A percentile compares a stretch with the other conserved stretches of the same genome.
Evolutionary conservation across 169 alveolate species (phyloP).

Genomic region (Plasmodium gallinaceum): DNA sequence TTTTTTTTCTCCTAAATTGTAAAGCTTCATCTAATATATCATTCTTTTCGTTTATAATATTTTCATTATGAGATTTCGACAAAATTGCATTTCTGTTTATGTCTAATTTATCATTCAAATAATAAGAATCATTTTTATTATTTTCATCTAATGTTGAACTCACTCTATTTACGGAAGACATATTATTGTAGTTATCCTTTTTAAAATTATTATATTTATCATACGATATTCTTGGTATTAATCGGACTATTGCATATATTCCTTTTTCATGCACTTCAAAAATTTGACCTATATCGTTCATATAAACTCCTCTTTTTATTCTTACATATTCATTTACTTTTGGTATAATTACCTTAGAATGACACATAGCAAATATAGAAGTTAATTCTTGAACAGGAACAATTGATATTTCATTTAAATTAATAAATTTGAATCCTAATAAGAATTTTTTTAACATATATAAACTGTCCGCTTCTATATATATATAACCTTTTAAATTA

Average conservation of each 20-base stretch:
- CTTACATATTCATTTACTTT: conserved; percentile 88
- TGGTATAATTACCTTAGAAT: conserved; percentile 83
- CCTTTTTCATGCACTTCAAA: conserved; percentile 88
- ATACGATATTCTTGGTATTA: conserved; percentile 86
- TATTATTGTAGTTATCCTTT: conserved; percentile 11
- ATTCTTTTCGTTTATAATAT: not conserved
- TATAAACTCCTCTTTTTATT: conserved; percentile 86
- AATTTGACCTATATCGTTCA: conserved; percentile 89
- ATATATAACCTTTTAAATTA: conserved; percentile 84
- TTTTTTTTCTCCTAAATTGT: conserved; percentile 54
- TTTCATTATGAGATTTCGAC: not conserved
- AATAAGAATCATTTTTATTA: conserved; percentile 13
- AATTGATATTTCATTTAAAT: conserved; percentile 83
- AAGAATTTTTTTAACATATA: conserved; percentile 84
- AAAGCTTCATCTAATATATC: conserved; percentile 59
- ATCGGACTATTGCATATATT: conserved; percentile 84
- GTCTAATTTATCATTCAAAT: conserved; percentile 18
- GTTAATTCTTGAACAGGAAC: conserved; percentile 90
- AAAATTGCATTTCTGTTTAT: conserved; percentile 2
- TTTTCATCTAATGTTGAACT: conserved; percentile 17
- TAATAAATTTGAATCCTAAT: conserved; percentile 85
- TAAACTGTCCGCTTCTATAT: conserved; percentile 89
- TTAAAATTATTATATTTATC: conserved; percentile 32
- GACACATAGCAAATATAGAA: conserved; percentile 87
- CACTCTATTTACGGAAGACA: conserved; percentile 4